Conservation (phyloP, 2,329 filamentous ascomycete genomes). For the Calonectria honghensis region DNA sequence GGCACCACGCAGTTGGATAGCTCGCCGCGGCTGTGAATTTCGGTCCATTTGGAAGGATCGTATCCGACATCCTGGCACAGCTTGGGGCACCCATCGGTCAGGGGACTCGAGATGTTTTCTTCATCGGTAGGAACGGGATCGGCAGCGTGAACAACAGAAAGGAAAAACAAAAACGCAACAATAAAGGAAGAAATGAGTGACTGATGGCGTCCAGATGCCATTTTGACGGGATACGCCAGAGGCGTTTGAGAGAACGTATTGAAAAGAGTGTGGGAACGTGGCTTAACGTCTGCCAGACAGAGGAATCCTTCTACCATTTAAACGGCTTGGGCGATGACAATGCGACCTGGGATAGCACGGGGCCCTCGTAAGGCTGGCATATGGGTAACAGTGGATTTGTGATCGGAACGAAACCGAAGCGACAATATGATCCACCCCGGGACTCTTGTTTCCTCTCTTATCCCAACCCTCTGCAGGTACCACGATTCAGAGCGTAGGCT, state of each 20-base stretch:
- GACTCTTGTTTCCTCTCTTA: slow-evolving; percentile 16
- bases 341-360: slow-evolving; percentile 20
- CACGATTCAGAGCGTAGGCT: background rate
- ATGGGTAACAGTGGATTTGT: slow-evolving; percentile 44
- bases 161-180: slow-evolving; percentile 44
- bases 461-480: slow-evolving; percentile 30
- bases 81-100: slow-evolving; percentile 52
- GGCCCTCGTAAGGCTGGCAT: slow-evolving; percentile 44
- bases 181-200: slow-evolving; percentile 51
- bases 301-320: slow-evolving; percentile 35
- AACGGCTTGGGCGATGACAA: slow-evolving; percentile 28
- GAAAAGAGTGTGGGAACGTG: slow-evolving; percentile 22
- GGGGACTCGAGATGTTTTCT: slow-evolving; percentile 51
- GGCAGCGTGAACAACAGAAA: slow-evolving; percentile 16
- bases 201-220: slow-evolving; percentile 44
- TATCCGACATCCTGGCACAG: slow-evolving; percentile 45
- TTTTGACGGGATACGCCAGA: slow-evolving; percentile 37
- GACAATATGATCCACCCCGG: slow-evolving; percentile 25
- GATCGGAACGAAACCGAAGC: slow-evolving; percentile 37
- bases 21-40: slow-evolving; percentile 50
- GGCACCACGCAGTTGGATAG: slow-evolving; percentile 44
- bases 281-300: slow-evolving; percentile 1
- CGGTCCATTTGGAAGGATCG: slow-evolving; percentile 52
- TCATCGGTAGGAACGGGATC: slow-evolving; percentile 45
- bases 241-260: slow-evolving; percentile 10